A percentile compares a stretch with the other conserved stretches of the same genome.
Conservation (phyloP, 805 yeast genomes). For the Saccharomycopsis guyanensis region DNA sequence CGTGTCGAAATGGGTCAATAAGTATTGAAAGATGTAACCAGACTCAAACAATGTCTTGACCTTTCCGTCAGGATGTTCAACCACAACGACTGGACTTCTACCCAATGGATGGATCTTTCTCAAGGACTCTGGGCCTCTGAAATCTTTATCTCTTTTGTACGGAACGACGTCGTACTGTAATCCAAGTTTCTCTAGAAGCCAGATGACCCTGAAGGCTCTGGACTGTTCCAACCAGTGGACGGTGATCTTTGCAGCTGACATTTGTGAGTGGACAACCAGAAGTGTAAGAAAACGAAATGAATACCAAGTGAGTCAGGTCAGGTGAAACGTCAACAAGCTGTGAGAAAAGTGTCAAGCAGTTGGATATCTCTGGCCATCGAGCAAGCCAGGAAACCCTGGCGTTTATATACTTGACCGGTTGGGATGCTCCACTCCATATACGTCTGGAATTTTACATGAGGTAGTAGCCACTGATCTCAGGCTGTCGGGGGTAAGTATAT, state of each 20-base stretch:
- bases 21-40: conserved; percentile 50
- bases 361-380: no score
- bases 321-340: no score
- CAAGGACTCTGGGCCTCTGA: conserved; percentile 43
- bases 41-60: conserved; percentile 43
- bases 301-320: no score
- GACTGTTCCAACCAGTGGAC: conserved; percentile 40
- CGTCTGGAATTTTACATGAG: no score
- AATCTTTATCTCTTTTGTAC: conserved; percentile 42
- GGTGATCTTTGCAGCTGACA: neutral
- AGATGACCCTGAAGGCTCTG: conserved; percentile 51
- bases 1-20: conserved; percentile 43
- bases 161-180: conserved; percentile 47
- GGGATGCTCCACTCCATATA: no score
- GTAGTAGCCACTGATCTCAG: no score
- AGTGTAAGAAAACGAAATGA: no score
- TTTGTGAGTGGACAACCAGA: neutral
- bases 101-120: conserved; percentile 54
- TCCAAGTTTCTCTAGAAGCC: conserved; percentile 57
- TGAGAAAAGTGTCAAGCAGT: no score
- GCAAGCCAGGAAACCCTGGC: no score
- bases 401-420: no score
- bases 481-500: no score
- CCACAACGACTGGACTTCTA: conserved; percentile 52
- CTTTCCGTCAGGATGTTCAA: conserved; percentile 29